Conservation (phyloP, 1,139 yeast species). For the Sugiyamaella neomexicana region DNA sequence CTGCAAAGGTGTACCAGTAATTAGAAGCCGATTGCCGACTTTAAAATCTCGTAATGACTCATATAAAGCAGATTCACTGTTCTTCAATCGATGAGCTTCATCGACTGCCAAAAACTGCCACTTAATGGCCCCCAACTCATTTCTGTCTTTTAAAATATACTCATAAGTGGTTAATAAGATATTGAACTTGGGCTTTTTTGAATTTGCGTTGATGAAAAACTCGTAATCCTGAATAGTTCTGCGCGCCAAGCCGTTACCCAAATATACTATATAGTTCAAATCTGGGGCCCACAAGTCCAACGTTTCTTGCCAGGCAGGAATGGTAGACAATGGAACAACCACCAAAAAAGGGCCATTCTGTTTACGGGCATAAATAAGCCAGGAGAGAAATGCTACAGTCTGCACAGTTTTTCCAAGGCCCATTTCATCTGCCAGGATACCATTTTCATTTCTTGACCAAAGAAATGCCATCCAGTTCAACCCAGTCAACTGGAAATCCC, state of each 20-base stretch:
- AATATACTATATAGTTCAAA: slow-evolving; percentile 83
- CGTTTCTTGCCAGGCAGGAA: slow-evolving; percentile 99
- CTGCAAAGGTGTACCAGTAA: slow-evolving; percentile 98
- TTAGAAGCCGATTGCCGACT: slow-evolving; percentile 79
- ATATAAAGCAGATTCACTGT: slow-evolving; percentile 89
- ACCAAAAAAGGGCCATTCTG: slow-evolving; percentile 96
- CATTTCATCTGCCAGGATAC: slow-evolving; percentile 98
- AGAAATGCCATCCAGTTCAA: slow-evolving; percentile 99
- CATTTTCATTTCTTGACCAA: slow-evolving; percentile 97
- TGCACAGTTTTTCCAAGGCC: slow-evolving; percentile 85
- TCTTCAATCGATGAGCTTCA: slow-evolving; percentile 96
- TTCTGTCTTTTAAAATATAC: slow-evolving; percentile 84
- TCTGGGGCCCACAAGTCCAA: slow-evolving; percentile 98
- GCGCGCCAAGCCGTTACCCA: slow-evolving; percentile 90
- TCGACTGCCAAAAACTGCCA: slow-evolving; percentile 99
- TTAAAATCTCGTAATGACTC: slow-evolving; percentile 83
- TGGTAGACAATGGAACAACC: slow-evolving; percentile 93
- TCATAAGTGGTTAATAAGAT: slow-evolving; percentile 90
- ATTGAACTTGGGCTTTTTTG: slow-evolving; percentile 78
- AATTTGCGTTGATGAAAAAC: slow-evolving; percentile 55
- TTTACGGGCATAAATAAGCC: slow-evolving; percentile 91
- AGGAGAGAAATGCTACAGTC: slow-evolving; percentile 84
- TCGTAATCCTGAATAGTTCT: slow-evolving; percentile 81
- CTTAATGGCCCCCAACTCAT: slow-evolving; percentile 73
- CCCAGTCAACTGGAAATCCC: slow-evolving; percentile 98